Base-by-base conservation (phyloP, 2,329 filamentous ascomycete species). In the Alternaria sp. region DNA sequence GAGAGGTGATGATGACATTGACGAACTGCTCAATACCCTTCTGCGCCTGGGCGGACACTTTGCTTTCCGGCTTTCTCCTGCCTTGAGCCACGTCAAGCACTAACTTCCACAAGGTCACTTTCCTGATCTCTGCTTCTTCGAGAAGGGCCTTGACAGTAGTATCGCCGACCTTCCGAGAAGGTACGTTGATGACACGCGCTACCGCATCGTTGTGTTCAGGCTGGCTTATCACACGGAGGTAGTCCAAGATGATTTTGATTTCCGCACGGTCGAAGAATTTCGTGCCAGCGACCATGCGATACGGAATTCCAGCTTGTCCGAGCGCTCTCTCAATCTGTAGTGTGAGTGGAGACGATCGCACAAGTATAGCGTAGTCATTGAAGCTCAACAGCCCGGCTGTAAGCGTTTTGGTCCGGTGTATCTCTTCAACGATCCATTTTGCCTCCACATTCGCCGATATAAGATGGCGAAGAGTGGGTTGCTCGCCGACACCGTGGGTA, bases 181-280 rank as follows among this genome's bases (percentile, higher is more conserved):
- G 96, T 0, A 91, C 86, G 74, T 98, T 98, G 74, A 98, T 89
- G 60, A 97, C 89, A 30, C 93, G 88, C 5, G 90, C 87, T 1
- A 98, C 81, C 0, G 93, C 93, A 75, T 97, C 94, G 70, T 94
- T 97, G 76, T 96, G 94, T 49, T 92, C 87, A 1, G 93, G 92
- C 66, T 96, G 91, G 73, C 92, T 88, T 30, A 97, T 89, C 4
- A 96, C 90, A 30, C 93, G 88, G 13, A 98, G 84, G 76, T 99
- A 98, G 76, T 97, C 93, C 5, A 98, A 81, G 1, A 98, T 78
- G 7, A 93, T 86, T 78, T 96, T 96, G 75, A 98, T 91, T 77
- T 99, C 95, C 4, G 89, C 87, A 55, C 96, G 89, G 70, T 99
- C 96, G 74, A 96, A 98, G 77, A 99, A 99, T 62, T 92, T 91